phyloP scores from a whole-genome alignment of 2,329 filamentous ascomycete species.

The Cladophialophora psammophila region DNA sequence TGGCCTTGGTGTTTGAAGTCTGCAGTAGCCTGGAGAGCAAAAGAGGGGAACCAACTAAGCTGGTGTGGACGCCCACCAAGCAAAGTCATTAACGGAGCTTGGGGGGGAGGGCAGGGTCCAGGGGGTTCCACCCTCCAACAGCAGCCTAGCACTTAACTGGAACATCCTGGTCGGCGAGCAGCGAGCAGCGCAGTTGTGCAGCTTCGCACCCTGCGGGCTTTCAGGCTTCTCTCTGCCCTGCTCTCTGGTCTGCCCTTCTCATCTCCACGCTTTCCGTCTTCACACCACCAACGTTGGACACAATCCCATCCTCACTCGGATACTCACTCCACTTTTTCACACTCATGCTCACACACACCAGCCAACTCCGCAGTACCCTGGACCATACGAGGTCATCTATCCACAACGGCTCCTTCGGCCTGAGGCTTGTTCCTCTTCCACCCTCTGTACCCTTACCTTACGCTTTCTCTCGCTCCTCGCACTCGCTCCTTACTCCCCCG shows the following conservation, averaged over 20 bases:
- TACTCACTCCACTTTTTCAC: conserved; percentile 14
- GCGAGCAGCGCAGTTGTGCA: background rate
- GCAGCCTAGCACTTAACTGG: conserved; percentile 6
- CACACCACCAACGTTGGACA: conserved; percentile 15
- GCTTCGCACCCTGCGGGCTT: background rate
- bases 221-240: conserved; percentile 1
- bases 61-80: conserved; percentile 4
- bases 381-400: conserved; percentile 13
- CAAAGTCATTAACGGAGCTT: conserved; percentile 3
- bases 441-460: background rate
- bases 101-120: background rate
- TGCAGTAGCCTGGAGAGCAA: conserved; percentile 19
- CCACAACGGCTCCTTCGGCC: conserved; percentile 16
- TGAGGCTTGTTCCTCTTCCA: conserved; percentile 11
- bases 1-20: conserved; percentile 17
- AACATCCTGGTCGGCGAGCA: conserved; percentile 3
- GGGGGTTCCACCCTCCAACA: conserved; percentile 2
- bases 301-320: conserved; percentile 6
- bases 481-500: conserved; percentile 4
- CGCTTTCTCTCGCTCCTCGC: background rate
- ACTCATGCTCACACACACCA: background rate
- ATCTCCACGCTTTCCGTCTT: background rate
- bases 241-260: conserved; percentile 3
- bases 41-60: conserved; percentile 19
- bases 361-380: background rate